These are phyloP conservation scores for Fusarium buxicola DNA, from an alignment of 2,329 filamentous ascomycete genomes.

Conservation along the genomic window DNA sequence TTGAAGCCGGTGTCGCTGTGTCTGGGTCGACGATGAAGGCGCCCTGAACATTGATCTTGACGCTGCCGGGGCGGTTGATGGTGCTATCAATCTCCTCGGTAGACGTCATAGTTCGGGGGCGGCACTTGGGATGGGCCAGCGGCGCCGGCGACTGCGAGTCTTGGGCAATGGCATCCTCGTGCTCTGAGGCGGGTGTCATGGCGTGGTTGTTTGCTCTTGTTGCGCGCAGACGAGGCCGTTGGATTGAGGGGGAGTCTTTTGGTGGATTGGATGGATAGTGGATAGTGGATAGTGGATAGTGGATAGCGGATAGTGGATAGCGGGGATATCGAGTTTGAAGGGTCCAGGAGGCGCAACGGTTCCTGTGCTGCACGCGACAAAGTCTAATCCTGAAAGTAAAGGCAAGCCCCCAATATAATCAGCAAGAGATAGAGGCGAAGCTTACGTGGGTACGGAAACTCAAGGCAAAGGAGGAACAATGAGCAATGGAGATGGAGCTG, in stretches of 20 bases:
- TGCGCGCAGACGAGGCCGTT: slow-evolving; percentile 13
- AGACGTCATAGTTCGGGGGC: slow-evolving; percentile 56
- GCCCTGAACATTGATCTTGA: slow-evolving; percentile 96
- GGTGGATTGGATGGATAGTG: too few relatives aligned
- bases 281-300: too few relatives aligned
- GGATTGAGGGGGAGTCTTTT: slow-evolving; percentile 14
- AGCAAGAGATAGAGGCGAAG: background rate
- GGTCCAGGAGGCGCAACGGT: slow-evolving; percentile 17
- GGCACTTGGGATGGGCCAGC: slow-evolving; percentile 34
- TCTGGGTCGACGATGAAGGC: slow-evolving; percentile 96
- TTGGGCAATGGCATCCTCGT: slow-evolving; percentile 39
- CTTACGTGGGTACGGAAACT: background rate
- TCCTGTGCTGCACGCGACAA: slow-evolving; percentile 11
- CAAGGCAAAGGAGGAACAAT: background rate
- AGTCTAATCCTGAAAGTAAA: slow-evolving; percentile 10
- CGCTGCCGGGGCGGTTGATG: slow-evolving; percentile 73
- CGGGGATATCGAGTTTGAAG: slow-evolving; percentile 35
- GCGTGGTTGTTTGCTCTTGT: slow-evolving; percentile 6
- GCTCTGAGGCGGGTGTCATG: slow-evolving; percentile 44
- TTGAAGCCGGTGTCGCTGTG: slow-evolving; percentile 62
- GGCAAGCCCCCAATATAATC: background rate
- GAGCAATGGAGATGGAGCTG: slow-evolving; percentile 9
- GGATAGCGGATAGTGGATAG: slow-evolving; percentile 5
- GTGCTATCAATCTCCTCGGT: slow-evolving; percentile 70
- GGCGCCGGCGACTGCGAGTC: slow-evolving; percentile 22